Evolutionary conservation across 352 stramenopile genomes (phyloP), one percentile per base, ranked within the genome.

Genomic region (Globisporangium nagaii): DNA sequence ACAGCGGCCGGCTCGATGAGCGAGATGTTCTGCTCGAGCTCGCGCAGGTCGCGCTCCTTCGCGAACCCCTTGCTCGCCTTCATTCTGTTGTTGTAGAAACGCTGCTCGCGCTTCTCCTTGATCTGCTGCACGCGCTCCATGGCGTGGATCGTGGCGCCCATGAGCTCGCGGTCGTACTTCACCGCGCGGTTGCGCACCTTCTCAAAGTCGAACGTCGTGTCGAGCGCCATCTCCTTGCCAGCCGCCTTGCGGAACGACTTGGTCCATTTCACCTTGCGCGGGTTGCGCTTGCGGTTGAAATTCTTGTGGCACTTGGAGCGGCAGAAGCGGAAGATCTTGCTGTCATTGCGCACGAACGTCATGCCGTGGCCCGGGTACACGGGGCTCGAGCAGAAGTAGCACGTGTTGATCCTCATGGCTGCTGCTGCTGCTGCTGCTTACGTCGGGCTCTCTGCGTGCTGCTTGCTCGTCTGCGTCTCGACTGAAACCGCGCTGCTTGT

Each of bases 201-300:
- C 71, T 99, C 97, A 62, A 99, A 99, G 72, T 99, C 97, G 75
- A 99, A 99, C 37, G 97, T 99, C 47, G 93, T 97, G 82, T 99
- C 97, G 43, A 99, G 93, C 36, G 96, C 93, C 93, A 99, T 98
- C 81, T 99, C 97, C 83, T 99, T 99, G 57, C 97, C 97, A 8
- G 94, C 86, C 13, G 93, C 75, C 73, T 98, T 98, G 51, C 97
- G 88, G 77, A 98, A 99, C 50, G 97, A 90, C 82, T 99, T 99
- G 56, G 97, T 99, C 97, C 97, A 99, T 73, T 98, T 98, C 15
- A 99, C 96, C 81, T 99, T 99, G 52, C 97, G 90, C 40, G 97
- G 97, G 79, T 99, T 99, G 68, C 97, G 90, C 82, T 99, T 99
- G 80, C 97, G 96, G 73, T 99, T 98, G 66, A 99, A 99, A 74